Conservation (phyloP, 140 eudicot genomes). For the Senecio squalidus region DNA sequence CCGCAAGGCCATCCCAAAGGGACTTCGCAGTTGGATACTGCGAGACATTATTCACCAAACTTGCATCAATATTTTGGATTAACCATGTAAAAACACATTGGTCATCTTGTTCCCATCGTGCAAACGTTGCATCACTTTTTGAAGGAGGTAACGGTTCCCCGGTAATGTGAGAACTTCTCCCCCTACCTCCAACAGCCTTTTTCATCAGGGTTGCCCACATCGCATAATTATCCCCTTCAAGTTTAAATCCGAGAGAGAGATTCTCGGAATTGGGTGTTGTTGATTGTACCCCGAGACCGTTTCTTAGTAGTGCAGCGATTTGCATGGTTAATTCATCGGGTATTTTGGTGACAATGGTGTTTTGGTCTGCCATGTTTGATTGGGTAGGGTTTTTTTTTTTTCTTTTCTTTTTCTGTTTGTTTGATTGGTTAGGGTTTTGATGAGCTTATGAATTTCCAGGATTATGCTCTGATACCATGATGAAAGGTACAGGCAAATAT, state of each 20-base stretch:
- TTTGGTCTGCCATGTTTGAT: not conserved
- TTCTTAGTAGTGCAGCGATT: slow-evolving; percentile 7
- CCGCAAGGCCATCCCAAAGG: not conserved
- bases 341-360: not conserved
- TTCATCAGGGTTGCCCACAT: slow-evolving; percentile 13
- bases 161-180: not conserved
- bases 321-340: slow-evolving; percentile 8
- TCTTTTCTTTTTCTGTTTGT: no score
- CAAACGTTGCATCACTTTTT: not conserved
- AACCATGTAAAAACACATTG: not conserved
- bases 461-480: no score
- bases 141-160: not conserved
- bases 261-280: slow-evolving; percentile 9
- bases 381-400: no score
- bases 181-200: not conserved
- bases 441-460: no score
- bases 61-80: not conserved
- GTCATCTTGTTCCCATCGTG: slow-evolving; percentile 1
- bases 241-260: slow-evolving; percentile 6
- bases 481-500: no score
- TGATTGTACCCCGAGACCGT: slow-evolving; percentile 5
- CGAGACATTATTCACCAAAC: not conserved
- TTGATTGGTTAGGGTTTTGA: no score
- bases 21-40: not conserved
- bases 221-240: slow-evolving; percentile 9